A percentile compares a stretch with the other conserved stretches of the same genome.
phyloP scores from a whole-genome alignment of 2,329 filamentous ascomycete genomes.

The Paramyrothecium sp. region DNA sequence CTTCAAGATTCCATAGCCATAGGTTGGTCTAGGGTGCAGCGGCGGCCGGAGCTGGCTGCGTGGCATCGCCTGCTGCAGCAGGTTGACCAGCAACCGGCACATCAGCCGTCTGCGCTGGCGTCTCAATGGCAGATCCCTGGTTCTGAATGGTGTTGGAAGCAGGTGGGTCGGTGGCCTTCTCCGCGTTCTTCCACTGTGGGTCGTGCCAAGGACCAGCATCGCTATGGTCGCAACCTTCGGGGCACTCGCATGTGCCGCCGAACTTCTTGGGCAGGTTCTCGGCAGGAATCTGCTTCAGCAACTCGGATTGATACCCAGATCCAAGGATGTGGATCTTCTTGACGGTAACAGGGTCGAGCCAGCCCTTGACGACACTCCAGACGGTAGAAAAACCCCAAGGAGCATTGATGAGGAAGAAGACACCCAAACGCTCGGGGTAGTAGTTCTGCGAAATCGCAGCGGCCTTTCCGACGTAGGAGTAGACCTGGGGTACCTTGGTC shows the following conservation, averaged over 20 bases:
- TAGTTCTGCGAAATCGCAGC: conserved; percentile 96
- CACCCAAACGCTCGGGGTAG: conserved; percentile 95
- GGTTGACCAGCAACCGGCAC: conserved; percentile 29
- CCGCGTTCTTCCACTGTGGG: conserved; percentile 65
- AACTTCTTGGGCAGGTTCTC: conserved; percentile 89
- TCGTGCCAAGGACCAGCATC: conserved; percentile 91
- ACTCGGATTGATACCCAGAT: conserved; percentile 75
- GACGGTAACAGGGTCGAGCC: conserved; percentile 95
- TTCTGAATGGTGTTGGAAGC: conserved; percentile 32
- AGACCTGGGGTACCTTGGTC: conserved; percentile 77
- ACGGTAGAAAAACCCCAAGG: conserved; percentile 91
- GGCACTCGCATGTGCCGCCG: conserved; percentile 80
- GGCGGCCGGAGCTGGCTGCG: conserved; percentile 30
- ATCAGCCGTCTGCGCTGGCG: conserved; percentile 20
- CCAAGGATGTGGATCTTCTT: conserved; percentile 94
- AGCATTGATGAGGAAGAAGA: conserved; percentile 96
- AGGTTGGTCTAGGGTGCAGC: background rate
- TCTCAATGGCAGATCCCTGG: conserved; percentile 35
- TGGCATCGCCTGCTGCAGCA: conserved; percentile 29
- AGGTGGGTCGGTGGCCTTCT: conserved; percentile 35
- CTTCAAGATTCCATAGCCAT: background rate
- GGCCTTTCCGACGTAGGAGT: conserved; percentile 81
- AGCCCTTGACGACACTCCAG: conserved; percentile 85
- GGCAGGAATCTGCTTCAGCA: conserved; percentile 78
- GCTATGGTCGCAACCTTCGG: conserved; percentile 79